Evolutionary conservation across 345 rosid genomes (phyloP).

Genomic region (Passiflora organensis): DNA sequence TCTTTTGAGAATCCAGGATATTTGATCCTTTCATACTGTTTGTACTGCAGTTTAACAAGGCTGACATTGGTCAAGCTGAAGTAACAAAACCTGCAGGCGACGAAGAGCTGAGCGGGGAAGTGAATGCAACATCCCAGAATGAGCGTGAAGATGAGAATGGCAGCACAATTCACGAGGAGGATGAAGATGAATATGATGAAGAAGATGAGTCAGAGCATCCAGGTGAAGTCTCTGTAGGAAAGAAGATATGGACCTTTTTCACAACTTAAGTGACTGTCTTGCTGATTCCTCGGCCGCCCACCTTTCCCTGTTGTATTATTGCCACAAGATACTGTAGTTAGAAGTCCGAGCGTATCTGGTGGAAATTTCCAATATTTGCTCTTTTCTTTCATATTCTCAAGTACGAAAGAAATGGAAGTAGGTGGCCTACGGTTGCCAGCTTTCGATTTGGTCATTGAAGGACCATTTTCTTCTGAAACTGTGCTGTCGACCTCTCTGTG

Average conservation of each 20-base stretch:
- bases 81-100: slow-evolving; percentile 29
- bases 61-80: slow-evolving; percentile 28
- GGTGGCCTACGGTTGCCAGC: no score
- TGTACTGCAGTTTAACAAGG: slow-evolving; percentile 32
- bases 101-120: slow-evolving; percentile 40
- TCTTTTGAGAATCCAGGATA: no score
- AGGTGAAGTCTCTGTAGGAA: slow-evolving; percentile 59
- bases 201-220: slow-evolving; percentile 52
- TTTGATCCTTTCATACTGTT: slow-evolving; percentile 2
- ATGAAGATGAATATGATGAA: slow-evolving; percentile 35
- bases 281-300: neutral
- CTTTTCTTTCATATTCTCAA: no score
- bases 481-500: no score
- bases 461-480: no score
- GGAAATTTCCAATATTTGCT: no score
- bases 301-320: no score
- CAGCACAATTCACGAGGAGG: slow-evolving; percentile 43
- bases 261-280: slow-evolving; percentile 24
- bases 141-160: slow-evolving; percentile 41
- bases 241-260: slow-evolving; percentile 84
- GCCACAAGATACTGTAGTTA: no score
- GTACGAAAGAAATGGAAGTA: no score
- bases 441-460: no score
- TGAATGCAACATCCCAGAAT: slow-evolving; percentile 19
- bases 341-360: no score